Percentiles rank a stretch among this genome's conserved stretches.
Conservation (phyloP, 1,284 basidiomycete species). For the Athelia psychrophila region DNA sequence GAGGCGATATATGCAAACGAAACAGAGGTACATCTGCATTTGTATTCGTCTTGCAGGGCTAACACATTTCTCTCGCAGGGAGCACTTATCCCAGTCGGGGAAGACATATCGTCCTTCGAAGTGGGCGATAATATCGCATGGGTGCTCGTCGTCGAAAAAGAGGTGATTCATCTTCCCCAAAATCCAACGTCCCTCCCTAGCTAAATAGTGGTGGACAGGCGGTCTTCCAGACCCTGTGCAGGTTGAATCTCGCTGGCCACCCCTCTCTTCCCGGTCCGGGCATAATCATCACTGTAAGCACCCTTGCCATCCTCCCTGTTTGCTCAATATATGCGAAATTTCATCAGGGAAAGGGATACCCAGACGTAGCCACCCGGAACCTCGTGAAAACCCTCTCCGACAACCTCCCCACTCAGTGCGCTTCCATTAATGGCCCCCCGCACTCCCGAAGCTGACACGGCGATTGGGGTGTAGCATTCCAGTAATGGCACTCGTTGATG, state of each 20-base stretch:
- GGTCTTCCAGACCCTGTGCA: conserved; percentile 80
- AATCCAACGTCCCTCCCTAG: not conserved
- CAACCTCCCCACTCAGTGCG: conserved; percentile 50
- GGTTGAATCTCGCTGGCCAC: conserved; percentile 47
- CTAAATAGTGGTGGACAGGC: conserved; percentile 50
- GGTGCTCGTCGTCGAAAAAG: conserved; percentile 90
- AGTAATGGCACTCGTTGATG: conserved; percentile 81
- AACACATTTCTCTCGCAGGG: conserved; percentile 41
- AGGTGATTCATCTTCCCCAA: conserved; percentile 44
- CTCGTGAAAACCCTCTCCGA: conserved; percentile 71
- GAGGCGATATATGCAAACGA: conserved; percentile 49
- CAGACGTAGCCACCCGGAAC: conserved; percentile 85
- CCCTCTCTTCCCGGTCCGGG: conserved; percentile 53
- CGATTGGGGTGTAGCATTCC: conserved; percentile 48
- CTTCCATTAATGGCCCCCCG: not conserved
- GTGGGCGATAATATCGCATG: conserved; percentile 56
- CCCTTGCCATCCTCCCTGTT: not conserved
- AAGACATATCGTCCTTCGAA: conserved; percentile 63
- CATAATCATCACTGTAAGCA: conserved; percentile 65
- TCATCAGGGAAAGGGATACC: conserved; percentile 88
- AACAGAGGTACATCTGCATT: conserved; percentile 46
- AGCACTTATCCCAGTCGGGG: conserved; percentile 71
- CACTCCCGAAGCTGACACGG: not conserved
- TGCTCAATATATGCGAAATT: not conserved
- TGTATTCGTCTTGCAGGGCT: conserved; percentile 1